phyloP scores from a whole-genome alignment of 2,329 filamentous ascomycete genomes.

The Colletotrichum sp. region DNA sequence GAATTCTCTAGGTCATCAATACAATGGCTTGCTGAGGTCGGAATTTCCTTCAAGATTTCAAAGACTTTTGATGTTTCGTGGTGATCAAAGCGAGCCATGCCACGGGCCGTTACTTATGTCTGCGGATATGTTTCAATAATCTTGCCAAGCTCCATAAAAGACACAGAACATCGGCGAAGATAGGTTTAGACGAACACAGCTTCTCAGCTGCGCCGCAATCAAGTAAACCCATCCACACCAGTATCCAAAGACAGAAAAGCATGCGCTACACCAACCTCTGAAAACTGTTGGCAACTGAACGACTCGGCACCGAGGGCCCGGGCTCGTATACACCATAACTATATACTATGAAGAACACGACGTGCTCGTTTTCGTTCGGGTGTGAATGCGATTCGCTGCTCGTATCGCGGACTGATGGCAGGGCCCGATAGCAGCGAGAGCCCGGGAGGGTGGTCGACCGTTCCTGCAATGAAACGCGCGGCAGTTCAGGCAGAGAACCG shows the following conservation, averaged over 20 bases:
- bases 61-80: not conserved
- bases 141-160: not conserved
- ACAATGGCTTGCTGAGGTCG: not conserved
- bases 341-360: not conserved
- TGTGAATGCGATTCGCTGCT: not conserved
- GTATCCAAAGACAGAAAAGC: not conserved
- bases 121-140: not conserved
- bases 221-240: not conserved
- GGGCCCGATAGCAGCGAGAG: not conserved
- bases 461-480: not conserved
- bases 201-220: not conserved
- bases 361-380: not conserved
- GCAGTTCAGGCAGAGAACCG: not conserved
- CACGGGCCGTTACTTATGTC: rapidly evolving
- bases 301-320: not conserved
- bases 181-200: not conserved
- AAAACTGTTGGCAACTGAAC: not conserved
- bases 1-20: not conserved
- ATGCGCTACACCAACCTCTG: not conserved
- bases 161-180: not conserved
- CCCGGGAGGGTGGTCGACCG: not conserved
- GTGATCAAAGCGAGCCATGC: not conserved
- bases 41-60: not conserved
- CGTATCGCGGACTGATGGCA: not conserved
- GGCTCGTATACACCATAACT: not conserved